Conservation (phyloP, 2,329 filamentous ascomycete species). For the Penicillium sp. region DNA sequence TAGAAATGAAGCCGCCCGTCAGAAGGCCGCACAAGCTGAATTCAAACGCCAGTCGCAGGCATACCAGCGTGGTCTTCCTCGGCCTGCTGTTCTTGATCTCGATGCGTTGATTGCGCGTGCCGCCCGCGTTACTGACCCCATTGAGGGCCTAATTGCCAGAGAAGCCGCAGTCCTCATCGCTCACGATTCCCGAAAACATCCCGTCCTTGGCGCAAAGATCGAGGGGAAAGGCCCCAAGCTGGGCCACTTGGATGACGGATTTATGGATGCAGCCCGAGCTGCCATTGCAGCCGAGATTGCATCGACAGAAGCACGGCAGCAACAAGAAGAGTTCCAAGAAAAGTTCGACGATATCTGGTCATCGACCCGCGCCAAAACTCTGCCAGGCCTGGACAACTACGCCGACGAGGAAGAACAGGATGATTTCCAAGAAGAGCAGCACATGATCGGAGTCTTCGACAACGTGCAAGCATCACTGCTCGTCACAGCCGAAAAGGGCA, state of each 20-base stretch:
- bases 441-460: slow-evolving; percentile 69
- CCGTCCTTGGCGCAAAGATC: slow-evolving; percentile 63
- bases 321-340: slow-evolving; percentile 48
- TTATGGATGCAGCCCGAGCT: slow-evolving; percentile 69
- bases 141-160: slow-evolving; percentile 65
- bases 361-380: slow-evolving; percentile 45
- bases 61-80: slow-evolving; percentile 77
- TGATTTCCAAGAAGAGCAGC: slow-evolving; percentile 50
- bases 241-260: slow-evolving; percentile 63
- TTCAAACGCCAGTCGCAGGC: slow-evolving; percentile 82
- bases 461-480: slow-evolving; percentile 69
- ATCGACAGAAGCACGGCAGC: slow-evolving; percentile 45
- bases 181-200: slow-evolving; percentile 72
- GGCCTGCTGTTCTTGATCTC: slow-evolving; percentile 69
- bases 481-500: slow-evolving; percentile 69
- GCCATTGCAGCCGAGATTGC: slow-evolving; percentile 68
- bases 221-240: slow-evolving; percentile 59
- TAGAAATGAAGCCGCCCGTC: slow-evolving; percentile 57
- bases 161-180: slow-evolving; percentile 78
- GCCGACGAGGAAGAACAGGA: slow-evolving; percentile 70
- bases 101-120: slow-evolving; percentile 62
- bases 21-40: slow-evolving; percentile 65
- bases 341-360: slow-evolving; percentile 52
- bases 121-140: slow-evolving; percentile 56
- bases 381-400: slow-evolving; percentile 79